These are phyloP conservation scores for Botrytis sinoallii DNA, from an alignment of 2,329 filamentous ascomycete genomes.

Conservation along the genomic window DNA sequence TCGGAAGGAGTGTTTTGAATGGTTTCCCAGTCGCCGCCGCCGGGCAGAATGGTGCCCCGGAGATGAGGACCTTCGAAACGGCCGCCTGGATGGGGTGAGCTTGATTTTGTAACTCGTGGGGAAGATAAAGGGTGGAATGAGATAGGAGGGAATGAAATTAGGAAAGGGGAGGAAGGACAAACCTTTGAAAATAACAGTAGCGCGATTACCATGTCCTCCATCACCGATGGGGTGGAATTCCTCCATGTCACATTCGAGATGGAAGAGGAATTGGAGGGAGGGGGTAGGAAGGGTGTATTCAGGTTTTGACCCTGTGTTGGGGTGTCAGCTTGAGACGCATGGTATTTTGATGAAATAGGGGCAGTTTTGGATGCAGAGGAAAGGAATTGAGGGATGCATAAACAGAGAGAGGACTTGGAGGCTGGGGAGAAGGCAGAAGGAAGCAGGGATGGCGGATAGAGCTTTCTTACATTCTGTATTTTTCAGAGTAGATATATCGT, in stretches of 20 bases:
- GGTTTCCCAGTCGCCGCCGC: slow-evolving; percentile 9
- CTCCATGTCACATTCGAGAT: slow-evolving; percentile 6
- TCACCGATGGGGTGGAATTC: neutral
- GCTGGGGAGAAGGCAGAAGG: too few relatives aligned
- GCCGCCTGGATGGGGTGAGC: neutral
- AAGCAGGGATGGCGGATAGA: too few relatives aligned
- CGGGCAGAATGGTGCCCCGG: slow-evolving; percentile 8
- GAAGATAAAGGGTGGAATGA: neutral
- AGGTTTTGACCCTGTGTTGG: neutral
- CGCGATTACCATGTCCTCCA: neutral
- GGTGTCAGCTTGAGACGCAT: too few relatives aligned
- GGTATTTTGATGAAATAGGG: too few relatives aligned
- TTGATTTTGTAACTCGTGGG: neutral
- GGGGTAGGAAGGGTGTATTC: neutral
- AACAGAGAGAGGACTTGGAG: too few relatives aligned
- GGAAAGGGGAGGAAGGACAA: neutral
- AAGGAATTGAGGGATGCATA: too few relatives aligned
- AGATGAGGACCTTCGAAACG: slow-evolving; percentile 19
- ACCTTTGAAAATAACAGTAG: neutral
- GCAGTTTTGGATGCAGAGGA: too few relatives aligned
- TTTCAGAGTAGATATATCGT: neutral
- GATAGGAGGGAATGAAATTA: neutral
- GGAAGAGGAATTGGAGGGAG: slow-evolving; percentile 1
- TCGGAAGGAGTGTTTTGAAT: slow-evolving; percentile 19
- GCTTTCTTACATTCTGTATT: slow-evolving; percentile 2